A percentile compares a stretch with the other conserved stretches of the same genome.
phyloP scores from a whole-genome alignment of 306 rosid species.

The Gynostemma pentaphyllum region DNA sequence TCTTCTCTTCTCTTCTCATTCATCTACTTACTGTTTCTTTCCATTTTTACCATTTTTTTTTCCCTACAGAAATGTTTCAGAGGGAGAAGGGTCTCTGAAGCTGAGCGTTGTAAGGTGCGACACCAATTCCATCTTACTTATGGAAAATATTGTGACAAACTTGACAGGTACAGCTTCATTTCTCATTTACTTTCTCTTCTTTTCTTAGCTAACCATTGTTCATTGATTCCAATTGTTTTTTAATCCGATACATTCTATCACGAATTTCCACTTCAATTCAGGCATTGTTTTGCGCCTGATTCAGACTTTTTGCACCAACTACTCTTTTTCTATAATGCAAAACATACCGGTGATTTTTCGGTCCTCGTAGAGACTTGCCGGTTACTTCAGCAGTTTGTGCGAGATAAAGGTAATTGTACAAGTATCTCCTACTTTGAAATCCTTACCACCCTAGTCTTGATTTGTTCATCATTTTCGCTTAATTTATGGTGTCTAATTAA shows the following conservation, averaged over 20 bases:
- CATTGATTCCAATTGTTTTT: not conserved
- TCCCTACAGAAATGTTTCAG: slow-evolving; percentile 99
- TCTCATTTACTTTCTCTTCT: not conserved
- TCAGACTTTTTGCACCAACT: slow-evolving; percentile 83
- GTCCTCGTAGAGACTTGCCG: slow-evolving; percentile 74
- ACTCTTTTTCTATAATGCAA: slow-evolving; percentile 72
- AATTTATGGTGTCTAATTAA: too few species aligned
- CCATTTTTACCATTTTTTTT: slow-evolving; percentile 38
- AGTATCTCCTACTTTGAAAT: not conserved
- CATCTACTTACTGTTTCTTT: not conserved
- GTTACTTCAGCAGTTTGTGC: slow-evolving; percentile 45
- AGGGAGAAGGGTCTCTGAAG: slow-evolving; percentile 61
- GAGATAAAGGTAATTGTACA: slow-evolving; percentile 50
- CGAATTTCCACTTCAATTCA: slow-evolving; percentile 32
- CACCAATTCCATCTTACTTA: slow-evolving; percentile 43
- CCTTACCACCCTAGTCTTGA: not conserved
- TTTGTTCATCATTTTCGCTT: not conserved
- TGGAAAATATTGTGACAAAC: slow-evolving; percentile 52
- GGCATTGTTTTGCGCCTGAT: slow-evolving; percentile 70
- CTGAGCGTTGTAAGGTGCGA: slow-evolving; percentile 53
- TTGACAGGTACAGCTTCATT: slow-evolving; percentile 50
- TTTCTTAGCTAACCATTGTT: slow-evolving; percentile 1
- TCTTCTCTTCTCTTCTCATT: not conserved
- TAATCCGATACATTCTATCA: slow-evolving; percentile 6
- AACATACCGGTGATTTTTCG: slow-evolving; percentile 43